Evolutionary conservation across 257 asterid species (phyloP).

Genomic region (Salvia hispanica): DNA sequence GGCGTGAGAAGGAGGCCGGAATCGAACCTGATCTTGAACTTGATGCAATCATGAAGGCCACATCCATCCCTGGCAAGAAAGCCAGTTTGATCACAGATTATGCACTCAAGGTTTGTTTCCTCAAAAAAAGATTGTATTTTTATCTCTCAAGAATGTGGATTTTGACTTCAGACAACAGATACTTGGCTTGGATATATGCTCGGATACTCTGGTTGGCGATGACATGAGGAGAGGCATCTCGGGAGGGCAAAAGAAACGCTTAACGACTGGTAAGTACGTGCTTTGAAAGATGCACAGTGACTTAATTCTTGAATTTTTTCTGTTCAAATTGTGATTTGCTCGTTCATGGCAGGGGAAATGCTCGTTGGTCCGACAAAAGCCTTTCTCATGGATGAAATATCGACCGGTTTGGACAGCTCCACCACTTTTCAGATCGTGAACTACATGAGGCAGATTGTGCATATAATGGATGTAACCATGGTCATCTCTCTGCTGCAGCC

Average conservation of each 20-base stretch:
- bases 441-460: constrained; percentile 48
- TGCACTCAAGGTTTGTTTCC: constrained; percentile 41
- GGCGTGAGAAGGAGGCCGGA: constrained; percentile 54
- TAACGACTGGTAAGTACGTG: neutral
- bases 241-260: constrained; percentile 39
- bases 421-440: constrained; percentile 56
- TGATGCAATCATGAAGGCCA: constrained; percentile 54
- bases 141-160: neutral
- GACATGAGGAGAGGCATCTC: constrained; percentile 48
- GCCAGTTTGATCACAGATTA: constrained; percentile 46
- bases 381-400: constrained; percentile 55
- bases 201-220: constrained; percentile 43
- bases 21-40: constrained; percentile 49
- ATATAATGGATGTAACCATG: constrained; percentile 43
- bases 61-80: constrained; percentile 42
- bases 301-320: too few species aligned
- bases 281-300: neutral
- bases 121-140: neutral
- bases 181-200: constrained; percentile 41
- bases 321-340: too few species aligned
- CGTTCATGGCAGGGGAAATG: constrained; percentile 47
- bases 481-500: constrained; percentile 60
- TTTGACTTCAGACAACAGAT: constrained; percentile 25
- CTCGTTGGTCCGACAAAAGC: constrained; percentile 54
- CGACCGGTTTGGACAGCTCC: constrained; percentile 61